Percentiles rank a stretch among this genome's conserved stretches.
Evolutionary conservation across 352 stramenopile species (phyloP).

Genomic region (Globisporangium okanoganense): DNA sequence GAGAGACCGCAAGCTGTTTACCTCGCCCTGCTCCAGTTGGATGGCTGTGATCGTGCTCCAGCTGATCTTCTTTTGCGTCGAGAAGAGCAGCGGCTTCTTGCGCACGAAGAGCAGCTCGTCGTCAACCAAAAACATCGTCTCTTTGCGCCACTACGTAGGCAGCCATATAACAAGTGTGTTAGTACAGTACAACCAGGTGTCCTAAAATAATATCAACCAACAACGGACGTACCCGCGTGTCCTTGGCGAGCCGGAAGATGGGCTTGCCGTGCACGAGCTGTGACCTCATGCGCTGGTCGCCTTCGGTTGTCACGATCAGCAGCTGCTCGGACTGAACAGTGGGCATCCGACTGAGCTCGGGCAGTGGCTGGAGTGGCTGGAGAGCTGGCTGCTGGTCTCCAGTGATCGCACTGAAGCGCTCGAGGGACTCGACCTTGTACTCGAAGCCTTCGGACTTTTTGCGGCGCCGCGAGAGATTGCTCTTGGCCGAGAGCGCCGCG

Average conservation of each 20-base stretch:
- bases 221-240: slow-evolving; percentile 8
- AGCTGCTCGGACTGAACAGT: slow-evolving; percentile 1
- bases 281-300: slow-evolving; percentile 3
- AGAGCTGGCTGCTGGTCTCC: neutral
- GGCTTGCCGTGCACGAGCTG: slow-evolving; percentile 15
- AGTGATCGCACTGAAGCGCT: slow-evolving; percentile 7
- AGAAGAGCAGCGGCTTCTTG: slow-evolving; percentile 31
- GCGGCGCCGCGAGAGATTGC: neutral
- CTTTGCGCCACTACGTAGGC: slow-evolving; percentile 30
- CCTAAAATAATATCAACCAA: neutral
- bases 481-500: neutral
- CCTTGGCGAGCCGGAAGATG: slow-evolving; percentile 18
- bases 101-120: slow-evolving; percentile 29
- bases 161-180: neutral
- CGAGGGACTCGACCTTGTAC: slow-evolving; percentile 11
- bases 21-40: slow-evolving; percentile 29
- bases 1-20: neutral
- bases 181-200: neutral
- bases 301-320: neutral
- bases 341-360: neutral
- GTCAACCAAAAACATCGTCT: slow-evolving; percentile 26
- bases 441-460: slow-evolving; percentile 14
- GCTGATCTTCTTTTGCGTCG: slow-evolving; percentile 25
- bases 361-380: slow-evolving; percentile 1
- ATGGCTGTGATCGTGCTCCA: slow-evolving; percentile 29